Evolutionary conservation across 208 protist genomes (phyloP), one percentile per base, ranked within the genome.

Genomic region (Kentomonas sorsogonicus): DNA sequence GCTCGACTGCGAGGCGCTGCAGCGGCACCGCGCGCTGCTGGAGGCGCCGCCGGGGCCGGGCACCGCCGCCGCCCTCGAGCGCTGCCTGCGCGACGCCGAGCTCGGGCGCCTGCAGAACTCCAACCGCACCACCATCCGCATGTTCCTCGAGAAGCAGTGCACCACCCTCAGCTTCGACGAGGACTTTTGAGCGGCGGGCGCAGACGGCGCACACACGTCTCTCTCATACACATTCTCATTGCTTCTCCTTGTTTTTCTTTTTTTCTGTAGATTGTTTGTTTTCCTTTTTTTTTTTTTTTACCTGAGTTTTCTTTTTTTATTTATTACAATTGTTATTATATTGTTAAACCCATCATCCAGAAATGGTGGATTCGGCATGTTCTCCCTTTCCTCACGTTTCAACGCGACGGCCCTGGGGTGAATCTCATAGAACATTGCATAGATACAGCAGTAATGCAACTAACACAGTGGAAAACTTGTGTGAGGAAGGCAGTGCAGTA

Each of bases 101-200:
- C 41, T 89, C 5, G 82, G 73, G 13, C 73, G 74, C 5, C 65
- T 93, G 38, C 86, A 93, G 58, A 84, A 86, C 67, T 93, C 86
- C 0, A 60, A 83, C 43, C 73, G 68, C n/a, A n/a, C 54, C 0
- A 33, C 65, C 5, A 72, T 93, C 20, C 73, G 58, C 29, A 69
- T 69, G 39, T 47, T 1, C 90, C 90, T 39, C 67, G 89, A 44
- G 59, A 59, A 9, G 33, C 29, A 33, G 1, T 57, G 70, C 45
- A 66, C 51, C 23, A 43, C 43, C 22, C 71, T 93, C 5, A 67
- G 54, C 33, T 93, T 93, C 47, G 82, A 90, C 44, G 86, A 87
- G 4, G 86, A 93, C 41, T 93, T 93, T 54, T 93, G 60, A 72
- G 7, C 6, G 38, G 3, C 74, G 84, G 10, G 83, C 82, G 63